Conservation (phyloP, 2,329 filamentous ascomycete genomes). For the Phoma sp. region DNA sequence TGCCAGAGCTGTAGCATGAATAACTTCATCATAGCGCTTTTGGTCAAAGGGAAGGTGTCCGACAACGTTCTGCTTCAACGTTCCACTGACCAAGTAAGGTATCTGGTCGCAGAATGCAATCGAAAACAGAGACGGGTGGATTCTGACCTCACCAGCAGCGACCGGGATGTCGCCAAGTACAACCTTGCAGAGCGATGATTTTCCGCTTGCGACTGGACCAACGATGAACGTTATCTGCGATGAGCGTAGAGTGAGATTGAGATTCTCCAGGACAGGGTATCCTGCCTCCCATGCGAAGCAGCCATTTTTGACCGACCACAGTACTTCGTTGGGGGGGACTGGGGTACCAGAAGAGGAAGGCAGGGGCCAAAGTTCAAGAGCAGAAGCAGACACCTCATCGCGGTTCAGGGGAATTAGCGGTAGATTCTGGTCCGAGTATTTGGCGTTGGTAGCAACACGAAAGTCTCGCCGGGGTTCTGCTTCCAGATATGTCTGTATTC, state of each 20-base stretch:
- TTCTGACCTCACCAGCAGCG: background rate
- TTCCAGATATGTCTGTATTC: slow-evolving; percentile 4
- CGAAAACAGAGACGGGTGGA: background rate
- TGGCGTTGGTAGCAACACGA: too few species aligned
- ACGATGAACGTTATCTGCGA: slow-evolving; percentile 16
- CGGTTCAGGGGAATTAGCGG: too few species aligned
- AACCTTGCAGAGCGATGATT: slow-evolving; percentile 46
- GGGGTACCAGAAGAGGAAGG: too few species aligned
- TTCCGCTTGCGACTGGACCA: slow-evolving; percentile 21
- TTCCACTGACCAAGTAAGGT: slow-evolving; percentile 31
- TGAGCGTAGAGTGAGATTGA: background rate
- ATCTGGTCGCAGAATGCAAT: slow-evolving; percentile 50
- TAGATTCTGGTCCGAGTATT: too few species aligned
- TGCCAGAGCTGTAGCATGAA: background rate
- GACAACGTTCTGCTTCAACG: slow-evolving; percentile 9
- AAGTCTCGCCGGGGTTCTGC: slow-evolving; percentile 1
- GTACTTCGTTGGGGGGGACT: background rate
- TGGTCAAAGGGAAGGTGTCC: background rate
- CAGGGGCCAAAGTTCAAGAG: background rate
- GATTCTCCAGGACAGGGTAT: background rate
- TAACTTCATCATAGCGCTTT: background rate
- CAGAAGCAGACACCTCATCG: too few species aligned
- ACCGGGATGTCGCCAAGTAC: slow-evolving; percentile 23
- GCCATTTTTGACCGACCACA: background rate
- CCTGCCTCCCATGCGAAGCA: background rate